Percentiles rank a stretch among this genome's conserved stretches.
Conservation (phyloP, 345 rosid species). For the Citrus trifoliata region DNA sequence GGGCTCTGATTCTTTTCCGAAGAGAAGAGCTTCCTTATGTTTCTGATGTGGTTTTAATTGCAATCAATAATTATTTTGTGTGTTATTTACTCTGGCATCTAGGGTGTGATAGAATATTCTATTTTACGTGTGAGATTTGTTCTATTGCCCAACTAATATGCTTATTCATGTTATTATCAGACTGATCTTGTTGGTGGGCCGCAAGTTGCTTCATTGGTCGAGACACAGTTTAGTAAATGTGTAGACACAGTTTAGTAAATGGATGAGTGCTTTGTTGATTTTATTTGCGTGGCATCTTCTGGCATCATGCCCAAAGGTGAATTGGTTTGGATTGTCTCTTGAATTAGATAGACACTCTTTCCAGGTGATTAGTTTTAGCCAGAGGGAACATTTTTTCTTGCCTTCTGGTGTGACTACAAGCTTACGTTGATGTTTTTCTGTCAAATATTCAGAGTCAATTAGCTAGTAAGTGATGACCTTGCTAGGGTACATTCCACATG, state of each 20-base stretch:
- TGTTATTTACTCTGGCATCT: background rate
- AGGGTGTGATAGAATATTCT: background rate
- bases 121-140: background rate
- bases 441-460: background rate
- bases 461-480: background rate
- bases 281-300: background rate
- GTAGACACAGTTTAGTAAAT: no score
- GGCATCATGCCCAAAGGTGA: background rate
- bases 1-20: background rate
- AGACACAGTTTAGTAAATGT: no score
- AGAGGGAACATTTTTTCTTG: no score
- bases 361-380: background rate
- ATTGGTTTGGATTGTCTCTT: background rate
- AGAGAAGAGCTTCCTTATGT: background rate
- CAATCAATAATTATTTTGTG: background rate
- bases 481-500: background rate
- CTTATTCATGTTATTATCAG: conserved; percentile 36
- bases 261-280: no score
- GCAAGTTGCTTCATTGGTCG: conserved; percentile 62
- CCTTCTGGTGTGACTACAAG: no score
- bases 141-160: conserved; percentile 10
- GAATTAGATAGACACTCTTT: background rate
- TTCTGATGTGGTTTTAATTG: background rate
- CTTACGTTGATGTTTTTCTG: background rate
- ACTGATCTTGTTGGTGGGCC: conserved; percentile 83